These are phyloP conservation scores for Colletotrichum limetticola DNA, from an alignment of 2,329 filamentous ascomycete genomes.

Conservation along the genomic window DNA sequence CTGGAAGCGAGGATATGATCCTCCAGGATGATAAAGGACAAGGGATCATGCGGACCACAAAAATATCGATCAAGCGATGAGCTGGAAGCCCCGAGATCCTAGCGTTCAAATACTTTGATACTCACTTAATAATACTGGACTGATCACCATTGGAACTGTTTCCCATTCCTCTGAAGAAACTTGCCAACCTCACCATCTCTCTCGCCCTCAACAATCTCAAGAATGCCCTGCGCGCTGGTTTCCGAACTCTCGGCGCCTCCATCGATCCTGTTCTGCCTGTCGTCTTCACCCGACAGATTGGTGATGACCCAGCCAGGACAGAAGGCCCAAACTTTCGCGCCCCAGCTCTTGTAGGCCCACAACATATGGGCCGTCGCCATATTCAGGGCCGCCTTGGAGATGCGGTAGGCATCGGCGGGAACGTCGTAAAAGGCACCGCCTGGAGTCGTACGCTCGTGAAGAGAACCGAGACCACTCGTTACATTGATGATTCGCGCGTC, in stretches of 20 bases:
- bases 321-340: constrained; percentile 45
- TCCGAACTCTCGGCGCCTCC: constrained; percentile 41
- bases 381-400: constrained; percentile 51
- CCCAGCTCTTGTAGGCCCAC: constrained; percentile 41
- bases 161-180: constrained; percentile 26
- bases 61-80: constrained; percentile 18
- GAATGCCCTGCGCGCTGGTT: constrained; percentile 41
- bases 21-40: constrained; percentile 3
- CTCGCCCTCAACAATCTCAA: constrained; percentile 41
- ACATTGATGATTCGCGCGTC: constrained; percentile 46
- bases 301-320: constrained; percentile 47
- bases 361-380: constrained; percentile 46
- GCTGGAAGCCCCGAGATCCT: not conserved
- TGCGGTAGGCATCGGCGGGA: constrained; percentile 43
- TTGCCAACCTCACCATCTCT: constrained; percentile 41
- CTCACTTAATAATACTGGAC: too few relatives aligned
- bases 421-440: constrained; percentile 13
- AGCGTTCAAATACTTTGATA: not conserved
- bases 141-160: not conserved
- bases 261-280: constrained; percentile 39
- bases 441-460: constrained; percentile 41
- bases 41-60: constrained; percentile 10
- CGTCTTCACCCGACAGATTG: constrained; percentile 43
- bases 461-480: constrained; percentile 46
- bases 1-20: constrained; percentile 20